Base-by-base conservation (phyloP, 345 rosid genomes). In the Alliaria petiolata region DNA sequence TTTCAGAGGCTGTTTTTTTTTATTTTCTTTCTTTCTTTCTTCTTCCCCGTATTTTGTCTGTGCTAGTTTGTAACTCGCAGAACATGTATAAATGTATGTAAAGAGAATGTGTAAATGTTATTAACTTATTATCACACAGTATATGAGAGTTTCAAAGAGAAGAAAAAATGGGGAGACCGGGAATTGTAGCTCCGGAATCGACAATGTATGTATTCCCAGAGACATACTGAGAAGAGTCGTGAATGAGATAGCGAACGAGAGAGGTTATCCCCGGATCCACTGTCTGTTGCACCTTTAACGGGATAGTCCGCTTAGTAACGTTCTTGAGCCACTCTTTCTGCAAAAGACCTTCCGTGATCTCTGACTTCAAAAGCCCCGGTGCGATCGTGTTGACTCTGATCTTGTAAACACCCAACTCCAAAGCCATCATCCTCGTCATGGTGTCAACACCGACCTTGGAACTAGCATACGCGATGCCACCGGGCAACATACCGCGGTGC, bases 351-450 rank as follows among this genome's bases (percentile, higher is more conserved):
- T 81, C 43, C 0, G 93, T 93, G 55, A 87, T 87, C 85, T 93
- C 98, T 0, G 97, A 90, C 62, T 69, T 83, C 28, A 88, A 85
- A 40, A 88, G 77, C 11, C 92, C 98, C 0, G 97, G 96, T 2
- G 93, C 81, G 33, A 93, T 83, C 1, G 95, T 80, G 76, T 93
- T 90, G 72, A 88, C 95, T 74, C 96, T 76, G 74, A 93, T 93
- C 0, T 90, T 90, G 71, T 83, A 39, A 17, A 3, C 75, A 15
- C 92, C 98, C 38, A 88, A 60, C 78, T 90, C 98, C 26, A 85
- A 0, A 7, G 96, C 93, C 93, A 90, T 93, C 78, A 88, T 91
- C 87, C 73, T 90, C 0, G 93, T 84, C 85, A 93, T 50, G 31
- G 84, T 28, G 73, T 85, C 84, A 19, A 93, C 39, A 33, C 71